Conservation (phyloP, 2,329 filamentous ascomycete species). For the Stagonosporopsis cucurbitacearum region DNA sequence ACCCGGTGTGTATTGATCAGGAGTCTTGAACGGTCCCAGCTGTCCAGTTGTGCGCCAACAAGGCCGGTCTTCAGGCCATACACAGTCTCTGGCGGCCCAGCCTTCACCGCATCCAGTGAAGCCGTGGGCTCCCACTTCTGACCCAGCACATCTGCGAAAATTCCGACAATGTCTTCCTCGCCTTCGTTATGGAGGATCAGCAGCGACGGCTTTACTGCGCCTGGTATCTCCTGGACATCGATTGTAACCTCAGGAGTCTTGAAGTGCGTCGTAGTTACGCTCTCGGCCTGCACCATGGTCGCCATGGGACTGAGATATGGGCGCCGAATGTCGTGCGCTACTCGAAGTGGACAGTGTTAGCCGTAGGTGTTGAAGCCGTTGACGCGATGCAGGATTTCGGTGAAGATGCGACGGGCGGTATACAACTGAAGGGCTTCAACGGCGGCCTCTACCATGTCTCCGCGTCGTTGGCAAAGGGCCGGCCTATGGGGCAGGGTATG, state of each 20-base stretch:
- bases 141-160: constrained; percentile 80
- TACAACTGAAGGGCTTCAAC: constrained; percentile 43
- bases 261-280: constrained; percentile 38
- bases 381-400: constrained; percentile 49
- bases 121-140: constrained; percentile 70
- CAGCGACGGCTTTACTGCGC: constrained; percentile 47
- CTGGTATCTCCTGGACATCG: constrained; percentile 45
- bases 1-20: constrained; percentile 80
- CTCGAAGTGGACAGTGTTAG: constrained; percentile 30
- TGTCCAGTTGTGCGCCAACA: constrained; percentile 64
- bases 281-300: constrained; percentile 47
- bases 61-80: constrained; percentile 68
- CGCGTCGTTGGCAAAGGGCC: constrained; percentile 33
- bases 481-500: constrained; percentile 36
- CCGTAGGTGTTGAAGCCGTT: constrained; percentile 54
- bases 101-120: constrained; percentile 61
- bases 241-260: constrained; percentile 42
- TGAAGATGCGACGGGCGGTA: constrained; percentile 49
- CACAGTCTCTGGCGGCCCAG: constrained; percentile 67
- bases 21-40: constrained; percentile 66
- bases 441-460: constrained; percentile 47
- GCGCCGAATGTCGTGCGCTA: constrained; percentile 23
- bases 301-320: constrained; percentile 41
- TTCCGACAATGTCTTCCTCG: constrained; percentile 75
- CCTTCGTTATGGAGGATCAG: constrained; percentile 70